phyloP scores from a whole-genome alignment of 192 early-diverging fungal genomes.

The Umbelopsis sp. region DNA sequence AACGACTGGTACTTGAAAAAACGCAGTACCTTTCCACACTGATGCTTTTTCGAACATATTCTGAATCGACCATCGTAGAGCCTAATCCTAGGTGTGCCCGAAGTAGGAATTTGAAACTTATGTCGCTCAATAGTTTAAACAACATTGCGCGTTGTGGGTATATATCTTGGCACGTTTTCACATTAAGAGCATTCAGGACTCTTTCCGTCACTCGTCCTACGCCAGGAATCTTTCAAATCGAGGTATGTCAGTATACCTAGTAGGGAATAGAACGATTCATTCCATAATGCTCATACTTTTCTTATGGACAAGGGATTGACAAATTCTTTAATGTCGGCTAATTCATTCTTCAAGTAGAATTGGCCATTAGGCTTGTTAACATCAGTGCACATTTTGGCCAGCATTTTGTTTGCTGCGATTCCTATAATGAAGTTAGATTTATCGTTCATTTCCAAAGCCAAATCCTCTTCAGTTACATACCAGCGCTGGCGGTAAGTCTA shows the following conservation, averaged over 20 bases:
- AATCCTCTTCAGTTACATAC: neutral
- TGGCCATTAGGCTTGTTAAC: conserved; percentile 78
- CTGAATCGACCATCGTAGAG: conserved; percentile 35
- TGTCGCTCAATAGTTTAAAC: conserved; percentile 45
- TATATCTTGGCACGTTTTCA: conserved; percentile 55
- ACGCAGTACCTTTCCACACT: conserved; percentile 45
- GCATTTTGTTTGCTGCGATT: conserved; percentile 53
- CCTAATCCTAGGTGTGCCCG: conserved; percentile 51
- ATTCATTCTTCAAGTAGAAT: conserved; percentile 45
- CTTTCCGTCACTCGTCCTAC: conserved; percentile 61
- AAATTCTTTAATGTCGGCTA: conserved; percentile 47
- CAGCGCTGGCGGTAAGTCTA: conserved; percentile 48
- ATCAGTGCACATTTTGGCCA: conserved; percentile 59
- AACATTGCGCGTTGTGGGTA: conserved; percentile 40
- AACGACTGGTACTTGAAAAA: no score
- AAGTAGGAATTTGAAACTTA: conserved; percentile 50
- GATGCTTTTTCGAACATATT: conserved; percentile 50
- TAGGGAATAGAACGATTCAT: neutral
- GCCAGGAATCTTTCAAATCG: conserved; percentile 22
- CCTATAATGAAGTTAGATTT: conserved; percentile 16
- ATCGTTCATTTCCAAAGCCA: neutral
- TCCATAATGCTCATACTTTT: conserved; percentile 37
- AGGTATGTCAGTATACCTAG: neutral
- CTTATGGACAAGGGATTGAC: conserved; percentile 48
- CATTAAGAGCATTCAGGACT: conserved; percentile 51